A percentile compares a stretch with the other conserved stretches of the same genome.
Evolutionary conservation across 2,329 filamentous ascomycete genomes (phyloP).

Genomic region (Aspergillus persii): DNA sequence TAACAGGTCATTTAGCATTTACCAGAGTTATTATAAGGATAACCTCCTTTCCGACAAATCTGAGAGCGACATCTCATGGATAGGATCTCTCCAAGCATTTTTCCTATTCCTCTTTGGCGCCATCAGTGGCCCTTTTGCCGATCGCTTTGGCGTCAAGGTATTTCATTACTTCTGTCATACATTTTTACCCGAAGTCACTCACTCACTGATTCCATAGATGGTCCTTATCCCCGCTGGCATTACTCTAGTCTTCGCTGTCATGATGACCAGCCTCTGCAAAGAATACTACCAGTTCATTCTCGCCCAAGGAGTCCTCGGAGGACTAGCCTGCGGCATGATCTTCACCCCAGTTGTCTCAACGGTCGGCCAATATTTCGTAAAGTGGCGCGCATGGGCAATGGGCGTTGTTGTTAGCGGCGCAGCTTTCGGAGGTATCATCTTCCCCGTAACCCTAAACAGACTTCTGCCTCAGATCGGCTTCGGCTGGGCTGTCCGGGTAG

Average conservation of each 20-base stretch:
- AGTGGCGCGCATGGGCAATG: background rate
- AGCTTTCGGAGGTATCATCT: background rate
- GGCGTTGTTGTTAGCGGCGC: background rate
- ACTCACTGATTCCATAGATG: background rate
- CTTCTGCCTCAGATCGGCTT: background rate
- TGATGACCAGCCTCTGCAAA: conserved; percentile 14
- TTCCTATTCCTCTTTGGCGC: conserved; percentile 44
- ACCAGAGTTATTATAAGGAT: background rate
- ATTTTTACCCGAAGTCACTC: background rate
- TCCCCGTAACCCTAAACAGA: conserved; percentile 12
- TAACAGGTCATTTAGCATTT: background rate
- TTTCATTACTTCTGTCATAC: conserved; percentile 6
- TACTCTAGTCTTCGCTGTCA: conserved; percentile 16
- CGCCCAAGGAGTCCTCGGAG: conserved; percentile 12
- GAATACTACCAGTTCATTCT: background rate
- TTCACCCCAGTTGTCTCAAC: conserved; percentile 8
- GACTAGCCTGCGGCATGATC: conserved; percentile 14
- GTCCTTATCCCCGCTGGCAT: background rate
- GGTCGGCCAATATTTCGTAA: background rate
- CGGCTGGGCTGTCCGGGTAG: background rate
- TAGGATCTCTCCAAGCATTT: conserved; percentile 45
- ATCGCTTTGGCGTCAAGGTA: conserved; percentile 39
- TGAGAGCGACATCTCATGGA: conserved; percentile 39
- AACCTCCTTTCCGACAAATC: background rate
- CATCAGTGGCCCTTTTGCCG: conserved; percentile 46